Base-by-base conservation (phyloP, 331 rosid genomes). In the Stylosanthes scabra region DNA sequence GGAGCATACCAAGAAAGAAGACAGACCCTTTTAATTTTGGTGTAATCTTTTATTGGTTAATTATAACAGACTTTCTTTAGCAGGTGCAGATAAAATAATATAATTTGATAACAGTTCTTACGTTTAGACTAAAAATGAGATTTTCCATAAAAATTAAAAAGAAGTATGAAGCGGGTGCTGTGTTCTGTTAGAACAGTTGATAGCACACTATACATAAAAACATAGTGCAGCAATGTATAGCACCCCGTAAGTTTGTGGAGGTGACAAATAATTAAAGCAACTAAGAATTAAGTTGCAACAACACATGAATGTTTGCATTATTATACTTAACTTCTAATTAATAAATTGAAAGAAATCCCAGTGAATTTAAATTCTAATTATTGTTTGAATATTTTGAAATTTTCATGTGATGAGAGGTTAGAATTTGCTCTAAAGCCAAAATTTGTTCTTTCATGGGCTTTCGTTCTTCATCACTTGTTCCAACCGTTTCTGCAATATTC, bases 401-500 rank as follows among this genome's bases (percentile, higher is more conserved):
- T 80, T 87, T 89, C 67, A 72, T 16, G 67, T 65, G 62, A 41
- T 87, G 82, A 72, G 86, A 68, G 66, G 82, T 47, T 63, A 92
- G 82, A 81, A 74, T 29, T 25, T 63, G 59, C 78, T 83, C 96
- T 65, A 88, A 27, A 67, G 74, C 92, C 11, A 83, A 84, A 59
- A 92, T 78, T 74, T 84, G 90, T 31, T 80, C 72, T 61, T 66
- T 64, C 27, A 80, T 27, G 8, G 72, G 78, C 1, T 59, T 61
- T 1, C 27, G 70, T 41, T 72, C 68, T 4, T 77, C 66, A 40
- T 77, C 71, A 44, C 72, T 71, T 13, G 12, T 51, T 63, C 34
- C 60, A 14, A 9, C 59, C 74, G 75, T 66, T 74, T 63, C 64
- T 70, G 87, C 80, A 86, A 31, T 31, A 3, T 73, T 46, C 11